A percentile compares a stretch with the other conserved stretches of the same genome.
Conservation (phyloP, 2,329 filamentous ascomycete species). For the Aspergillus fijiensis region DNA sequence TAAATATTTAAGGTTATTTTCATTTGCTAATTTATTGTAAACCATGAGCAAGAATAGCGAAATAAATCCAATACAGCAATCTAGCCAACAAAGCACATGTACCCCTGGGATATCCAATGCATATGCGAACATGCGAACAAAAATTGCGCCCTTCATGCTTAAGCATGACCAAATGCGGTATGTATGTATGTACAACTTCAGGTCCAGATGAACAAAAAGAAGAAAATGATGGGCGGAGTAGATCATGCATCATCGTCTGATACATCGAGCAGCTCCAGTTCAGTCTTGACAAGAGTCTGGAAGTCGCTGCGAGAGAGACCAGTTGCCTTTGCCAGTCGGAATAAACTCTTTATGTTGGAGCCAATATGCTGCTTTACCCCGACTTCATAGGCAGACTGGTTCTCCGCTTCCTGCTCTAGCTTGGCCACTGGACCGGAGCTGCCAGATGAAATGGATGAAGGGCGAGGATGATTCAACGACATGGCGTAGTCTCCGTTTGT, state of each 20-base stretch:
- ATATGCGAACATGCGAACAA: slow-evolving; percentile 1
- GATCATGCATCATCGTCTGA: slow-evolving; percentile 47
- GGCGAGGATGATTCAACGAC: slow-evolving; percentile 44
- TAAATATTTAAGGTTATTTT: not conserved
- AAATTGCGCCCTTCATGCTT: slow-evolving; percentile 19
- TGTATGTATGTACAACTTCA: slow-evolving; percentile 24
- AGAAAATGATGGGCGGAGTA: not conserved
- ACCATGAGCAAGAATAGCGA: not conserved
- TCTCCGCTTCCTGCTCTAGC: slow-evolving; percentile 55
- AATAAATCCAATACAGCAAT: not conserved
- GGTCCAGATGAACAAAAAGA: slow-evolving; percentile 13
- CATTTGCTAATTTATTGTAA: not conserved
- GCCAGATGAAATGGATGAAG: slow-evolving; percentile 43
- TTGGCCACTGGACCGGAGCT: slow-evolving; percentile 53
- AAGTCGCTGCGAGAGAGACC: slow-evolving; percentile 62
- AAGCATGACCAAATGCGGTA: slow-evolving; percentile 14
- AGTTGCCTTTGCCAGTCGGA: slow-evolving; percentile 57
- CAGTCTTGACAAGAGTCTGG: slow-evolving; percentile 57
- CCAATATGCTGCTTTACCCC: slow-evolving; percentile 64
- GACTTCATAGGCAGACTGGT: slow-evolving; percentile 55
- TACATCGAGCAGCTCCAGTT: slow-evolving; percentile 58
- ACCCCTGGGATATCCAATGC: slow-evolving; percentile 16
- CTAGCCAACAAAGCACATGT: not conserved
- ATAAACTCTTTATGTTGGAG: slow-evolving; percentile 63
- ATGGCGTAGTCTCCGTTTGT: slow-evolving; percentile 26